A percentile compares a stretch with the other conserved stretches of the same genome.
Conservation (phyloP, 352 stramenopile genomes). For the Phytophthora pinifolia region DNA sequence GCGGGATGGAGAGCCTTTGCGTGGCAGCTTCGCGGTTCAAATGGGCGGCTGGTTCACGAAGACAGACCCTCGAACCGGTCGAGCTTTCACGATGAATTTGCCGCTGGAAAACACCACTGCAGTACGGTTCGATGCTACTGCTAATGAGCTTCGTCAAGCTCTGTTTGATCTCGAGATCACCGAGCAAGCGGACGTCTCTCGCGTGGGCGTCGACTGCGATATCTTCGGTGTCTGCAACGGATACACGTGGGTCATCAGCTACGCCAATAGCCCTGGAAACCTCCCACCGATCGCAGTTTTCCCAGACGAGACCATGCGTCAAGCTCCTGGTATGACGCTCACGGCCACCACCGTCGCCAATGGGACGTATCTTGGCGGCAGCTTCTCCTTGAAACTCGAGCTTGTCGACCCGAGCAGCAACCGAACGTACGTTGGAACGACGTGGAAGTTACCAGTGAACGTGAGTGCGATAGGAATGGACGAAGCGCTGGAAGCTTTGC, state of each 20-base stretch:
- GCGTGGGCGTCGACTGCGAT: constrained; percentile 51
- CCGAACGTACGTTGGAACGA: constrained; percentile 38
- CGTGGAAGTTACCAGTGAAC: constrained; percentile 72
- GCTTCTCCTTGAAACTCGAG: constrained; percentile 56
- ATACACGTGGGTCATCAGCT: constrained; percentile 72
- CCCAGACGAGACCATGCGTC: constrained; percentile 32
- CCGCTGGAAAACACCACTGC: constrained; percentile 42
- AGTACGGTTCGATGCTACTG: constrained; percentile 43
- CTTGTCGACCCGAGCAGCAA: constrained; percentile 50
- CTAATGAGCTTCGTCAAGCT: constrained; percentile 27
- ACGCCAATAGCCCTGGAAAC: constrained; percentile 59
- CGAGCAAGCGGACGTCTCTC: constrained; percentile 37
- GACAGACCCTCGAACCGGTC: constrained; percentile 34
- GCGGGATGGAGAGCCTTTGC: constrained; percentile 50
- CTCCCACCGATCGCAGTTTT: constrained; percentile 58
- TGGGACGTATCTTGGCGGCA: constrained; percentile 70
- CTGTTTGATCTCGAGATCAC: constrained; percentile 47
- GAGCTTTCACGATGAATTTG: constrained; percentile 47
- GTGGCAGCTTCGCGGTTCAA: constrained; percentile 46
- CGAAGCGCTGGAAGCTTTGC: constrained; percentile 65
- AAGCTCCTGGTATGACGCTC: constrained; percentile 28
- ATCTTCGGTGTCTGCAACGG: constrained; percentile 59
- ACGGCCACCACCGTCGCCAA: constrained; percentile 53
- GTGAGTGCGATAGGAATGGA: constrained; percentile 72
- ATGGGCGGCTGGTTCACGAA: constrained; percentile 68